These are phyloP conservation scores for Metrosideros polymorpha DNA, from an alignment of 441 rosid genomes.

Conservation along the genomic window DNA sequence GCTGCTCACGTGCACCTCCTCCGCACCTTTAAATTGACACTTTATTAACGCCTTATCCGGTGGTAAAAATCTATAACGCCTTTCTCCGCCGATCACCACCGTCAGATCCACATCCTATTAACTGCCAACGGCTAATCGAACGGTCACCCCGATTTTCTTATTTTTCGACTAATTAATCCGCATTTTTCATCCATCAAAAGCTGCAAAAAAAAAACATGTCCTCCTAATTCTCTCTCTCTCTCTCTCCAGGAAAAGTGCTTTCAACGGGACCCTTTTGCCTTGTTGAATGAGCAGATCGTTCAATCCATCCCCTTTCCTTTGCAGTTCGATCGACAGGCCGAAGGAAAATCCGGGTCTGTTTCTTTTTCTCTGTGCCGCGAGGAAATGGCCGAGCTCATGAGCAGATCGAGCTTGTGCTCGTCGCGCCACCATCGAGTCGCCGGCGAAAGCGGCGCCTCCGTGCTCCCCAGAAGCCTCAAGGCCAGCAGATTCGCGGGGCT, in stretches of 20 bases:
- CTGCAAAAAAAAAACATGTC: not conserved
- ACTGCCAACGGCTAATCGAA: not conserved
- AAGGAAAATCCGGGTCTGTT: not conserved
- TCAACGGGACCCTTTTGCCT: not conserved
- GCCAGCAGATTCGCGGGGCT: slow-evolving; percentile 6
- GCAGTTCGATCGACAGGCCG: not conserved
- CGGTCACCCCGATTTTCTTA: not conserved
- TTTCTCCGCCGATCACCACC: not conserved
- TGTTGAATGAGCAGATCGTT: not conserved
- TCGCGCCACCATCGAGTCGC: slow-evolving; percentile 1
- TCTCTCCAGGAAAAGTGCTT: not conserved
- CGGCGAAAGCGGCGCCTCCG: slow-evolving; percentile 5
- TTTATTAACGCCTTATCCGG: not conserved
- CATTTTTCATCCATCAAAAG: not conserved
- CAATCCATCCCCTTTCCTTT: not conserved
- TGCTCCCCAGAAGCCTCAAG: slow-evolving; percentile 21
- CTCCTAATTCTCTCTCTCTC: not conserved
- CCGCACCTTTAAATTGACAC: not conserved
- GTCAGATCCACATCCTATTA: not conserved
- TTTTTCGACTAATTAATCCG: not conserved
- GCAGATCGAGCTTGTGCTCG: slow-evolving; percentile 27
- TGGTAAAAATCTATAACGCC: not conserved
- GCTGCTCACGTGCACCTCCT: not conserved
- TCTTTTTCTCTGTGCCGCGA: not conserved
- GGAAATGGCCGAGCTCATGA: slow-evolving; percentile 44